phyloP scores from a whole-genome alignment of 2,329 filamentous ascomycete species.

The Dendrostoma leiphaemia region DNA sequence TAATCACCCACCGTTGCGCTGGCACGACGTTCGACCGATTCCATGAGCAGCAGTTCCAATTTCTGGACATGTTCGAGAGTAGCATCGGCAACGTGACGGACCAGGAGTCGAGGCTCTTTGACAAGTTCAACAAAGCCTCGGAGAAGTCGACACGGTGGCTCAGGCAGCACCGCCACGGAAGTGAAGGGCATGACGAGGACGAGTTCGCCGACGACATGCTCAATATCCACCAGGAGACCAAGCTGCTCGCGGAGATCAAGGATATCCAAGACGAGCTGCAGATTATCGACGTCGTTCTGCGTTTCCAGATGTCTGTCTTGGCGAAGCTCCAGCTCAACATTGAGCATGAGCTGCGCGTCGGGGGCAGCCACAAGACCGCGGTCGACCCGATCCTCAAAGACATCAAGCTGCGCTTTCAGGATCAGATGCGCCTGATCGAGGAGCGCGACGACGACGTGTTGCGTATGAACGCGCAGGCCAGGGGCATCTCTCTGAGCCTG shows the following conservation, averaged over 20 bases:
- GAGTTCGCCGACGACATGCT: conserved; percentile 54
- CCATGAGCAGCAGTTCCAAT: conserved; percentile 59
- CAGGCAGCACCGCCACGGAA: conserved; percentile 35
- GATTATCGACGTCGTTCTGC: conserved; percentile 55
- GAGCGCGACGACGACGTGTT: conserved; percentile 56
- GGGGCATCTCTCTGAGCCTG: conserved; percentile 56
- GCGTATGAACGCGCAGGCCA: conserved; percentile 61
- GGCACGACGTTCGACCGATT: conserved; percentile 61
- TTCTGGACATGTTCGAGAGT: conserved; percentile 66
- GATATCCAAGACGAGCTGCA: conserved; percentile 67
- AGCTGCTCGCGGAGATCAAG: conserved; percentile 61
- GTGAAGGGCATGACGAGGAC: conserved; percentile 11
- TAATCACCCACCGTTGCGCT: conserved; percentile 59
- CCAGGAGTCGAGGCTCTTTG: conserved; percentile 57
- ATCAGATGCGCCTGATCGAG: conserved; percentile 56
- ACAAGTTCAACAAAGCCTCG: conserved; percentile 57
- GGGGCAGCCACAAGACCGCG: conserved; percentile 19
- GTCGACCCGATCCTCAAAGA: conserved; percentile 18
- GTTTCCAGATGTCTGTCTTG: conserved; percentile 46
- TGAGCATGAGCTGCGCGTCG: conserved; percentile 29
- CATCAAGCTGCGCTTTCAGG: conserved; percentile 51
- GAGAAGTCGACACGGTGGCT: conserved; percentile 54
- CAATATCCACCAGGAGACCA: conserved; percentile 60
- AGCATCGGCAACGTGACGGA: conserved; percentile 56
- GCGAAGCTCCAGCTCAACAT: conserved; percentile 45